phyloP scores from a whole-genome alignment of 1,284 basidiomycete species.

The Cystobasidiaceae sp. region DNA sequence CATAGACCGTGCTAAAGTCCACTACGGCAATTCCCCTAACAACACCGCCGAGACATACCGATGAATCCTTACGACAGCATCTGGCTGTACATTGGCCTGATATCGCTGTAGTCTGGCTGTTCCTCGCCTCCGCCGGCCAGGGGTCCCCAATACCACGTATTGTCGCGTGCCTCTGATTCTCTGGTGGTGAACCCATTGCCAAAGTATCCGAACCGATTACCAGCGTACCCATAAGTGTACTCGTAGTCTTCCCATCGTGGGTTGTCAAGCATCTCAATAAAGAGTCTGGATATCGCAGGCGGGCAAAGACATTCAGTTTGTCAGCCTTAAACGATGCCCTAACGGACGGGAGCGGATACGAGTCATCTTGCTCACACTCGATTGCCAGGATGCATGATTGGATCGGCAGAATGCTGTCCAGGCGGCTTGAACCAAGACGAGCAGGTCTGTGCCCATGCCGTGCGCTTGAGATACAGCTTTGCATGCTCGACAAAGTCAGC shows the following conservation, averaged over 20 bases:
- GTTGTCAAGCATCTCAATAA: slow-evolving; percentile 38
- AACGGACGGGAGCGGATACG: neutral
- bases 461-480: slow-evolving; percentile 39
- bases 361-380: neutral
- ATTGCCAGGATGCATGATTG: slow-evolving; percentile 22
- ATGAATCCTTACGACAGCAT: slow-evolving; percentile 10
- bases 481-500: slow-evolving; percentile 28
- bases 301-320: neutral
- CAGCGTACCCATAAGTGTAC: slow-evolving; percentile 34
- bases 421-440: slow-evolving; percentile 41
- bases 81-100: slow-evolving; percentile 29
- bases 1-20: too few species aligned
- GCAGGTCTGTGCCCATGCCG: slow-evolving; percentile 40
- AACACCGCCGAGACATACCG: neutral
- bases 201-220: slow-evolving; percentile 40
- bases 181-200: slow-evolving; percentile 41
- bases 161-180: slow-evolving; percentile 38
- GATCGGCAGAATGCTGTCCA: slow-evolving; percentile 9
- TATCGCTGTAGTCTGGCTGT: slow-evolving; percentile 35
- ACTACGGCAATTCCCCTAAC: neutral
- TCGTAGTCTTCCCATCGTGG: slow-evolving; percentile 21
- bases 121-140: slow-evolving; percentile 33
- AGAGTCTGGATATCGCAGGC: slow-evolving; percentile 17
- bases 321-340: neutral
- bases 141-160: slow-evolving; percentile 36